Base-by-base conservation (phyloP, 1,284 basidiomycete genomes). In the Microstroma glucosiphilum region DNA sequence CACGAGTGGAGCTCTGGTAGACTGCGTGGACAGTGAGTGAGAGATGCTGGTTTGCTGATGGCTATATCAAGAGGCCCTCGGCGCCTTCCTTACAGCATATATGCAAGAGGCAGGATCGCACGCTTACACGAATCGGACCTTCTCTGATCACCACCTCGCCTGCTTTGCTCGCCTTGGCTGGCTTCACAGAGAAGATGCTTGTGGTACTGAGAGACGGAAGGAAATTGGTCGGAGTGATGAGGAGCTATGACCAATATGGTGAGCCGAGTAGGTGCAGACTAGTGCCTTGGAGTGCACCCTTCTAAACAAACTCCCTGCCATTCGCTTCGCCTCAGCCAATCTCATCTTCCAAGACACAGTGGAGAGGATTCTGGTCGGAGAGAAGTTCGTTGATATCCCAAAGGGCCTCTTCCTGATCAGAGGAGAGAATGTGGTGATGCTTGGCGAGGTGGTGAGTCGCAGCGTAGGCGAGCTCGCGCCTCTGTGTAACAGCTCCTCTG, bases 171-270 rank as follows among this genome's bases (percentile, higher is more conserved):
- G 17, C 1, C 17, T 26, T 56, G 21, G 13, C 21, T 40, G 19
- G 17, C 15, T 46, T 21, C 4, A 13, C 60, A 71, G 68, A 96
- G 84, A 98, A 97, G 86, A 94, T 99, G 86, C 85, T 99, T 60
- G 93, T 97, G 59, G 87, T 97, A 71, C 84, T 99, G 64, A 85
- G 96, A 80, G 96, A 99, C 80, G 96, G 96, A 58, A 85, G 92
- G 74, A 98, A 97, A 81, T 84, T 97, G 51, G 89, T 96, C 71
- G 96, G 96, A 40, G 92, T 99, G 40, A 82, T 99, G 71, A 84
- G 96, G 60, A 96, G 92, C 23, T 99, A 98, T 80, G 96, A 99
- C 83, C 96, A 98, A 80, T 99, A 97, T 77, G 94, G 94, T 97
- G 80, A 80, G 54, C 51, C 19, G 19, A 46, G 30, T 8, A 1